Evolutionary conservation across 805 yeast genomes (phyloP).

Genomic region (Spencermartinsiella europaea): DNA sequence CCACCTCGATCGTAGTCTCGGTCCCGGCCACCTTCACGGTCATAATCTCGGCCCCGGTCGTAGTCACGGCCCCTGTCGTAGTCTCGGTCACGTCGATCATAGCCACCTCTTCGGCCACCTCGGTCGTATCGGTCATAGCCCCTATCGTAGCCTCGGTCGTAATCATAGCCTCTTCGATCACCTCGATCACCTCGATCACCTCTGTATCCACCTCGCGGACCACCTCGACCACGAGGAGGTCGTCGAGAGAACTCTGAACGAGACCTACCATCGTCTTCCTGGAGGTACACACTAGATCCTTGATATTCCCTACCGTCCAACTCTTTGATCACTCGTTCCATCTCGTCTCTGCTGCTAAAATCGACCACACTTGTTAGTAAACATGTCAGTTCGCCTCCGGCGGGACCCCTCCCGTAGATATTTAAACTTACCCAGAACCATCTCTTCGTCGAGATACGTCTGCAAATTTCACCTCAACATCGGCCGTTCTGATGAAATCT

Average conservation of each 20-base stretch:
- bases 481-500: conserved; percentile 60
- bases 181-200: conserved; percentile 45
- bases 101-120: conserved; percentile 39
- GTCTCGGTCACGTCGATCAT: conserved; percentile 40
- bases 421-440: conserved; percentile 26
- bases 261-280: conserved; percentile 47
- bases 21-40: conserved; percentile 23
- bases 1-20: conserved; percentile 22
- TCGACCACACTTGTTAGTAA: conserved; percentile 23
- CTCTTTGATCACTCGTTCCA: conserved; percentile 63
- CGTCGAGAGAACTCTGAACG: conserved; percentile 24
- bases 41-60: conserved; percentile 26
- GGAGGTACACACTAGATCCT: conserved; percentile 62
- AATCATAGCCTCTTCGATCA: conserved; percentile 34
- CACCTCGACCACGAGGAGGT: conserved; percentile 40
- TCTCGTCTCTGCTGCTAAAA: conserved; percentile 54
- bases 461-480: conserved; percentile 35
- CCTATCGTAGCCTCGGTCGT: conserved; percentile 36
- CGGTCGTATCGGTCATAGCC: conserved; percentile 41
- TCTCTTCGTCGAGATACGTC: conserved; percentile 34
- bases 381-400: no score
- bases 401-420: no score
- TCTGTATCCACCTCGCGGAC: conserved; percentile 44
- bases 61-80: conserved; percentile 42
- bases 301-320: conserved; percentile 68